These are phyloP conservation scores for Musa acuminata DNA, from an alignment of 176 grass and related monocot genomes.

Conservation along the genomic window DNA sequence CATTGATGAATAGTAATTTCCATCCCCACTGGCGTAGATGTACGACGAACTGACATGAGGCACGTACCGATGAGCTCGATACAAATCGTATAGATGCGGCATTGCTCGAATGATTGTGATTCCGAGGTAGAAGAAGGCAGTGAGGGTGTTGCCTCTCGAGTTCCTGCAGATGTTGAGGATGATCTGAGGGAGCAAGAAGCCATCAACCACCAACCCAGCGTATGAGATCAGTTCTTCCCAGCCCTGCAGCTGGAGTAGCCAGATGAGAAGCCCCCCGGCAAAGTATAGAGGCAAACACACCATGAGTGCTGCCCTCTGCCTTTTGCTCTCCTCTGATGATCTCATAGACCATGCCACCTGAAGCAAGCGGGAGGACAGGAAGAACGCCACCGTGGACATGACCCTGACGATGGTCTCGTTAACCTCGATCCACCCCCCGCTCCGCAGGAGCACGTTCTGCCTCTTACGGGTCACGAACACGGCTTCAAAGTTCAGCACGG, in stretches of 20 bases:
- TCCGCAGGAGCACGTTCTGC: neutral
- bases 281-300: constrained; percentile 26
- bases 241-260: neutral
- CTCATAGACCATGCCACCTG: constrained; percentile 22
- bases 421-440: constrained; percentile 16
- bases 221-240: neutral
- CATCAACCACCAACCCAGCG: constrained; percentile 1
- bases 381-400: constrained; percentile 40
- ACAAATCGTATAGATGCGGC: constrained; percentile 14
- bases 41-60: neutral
- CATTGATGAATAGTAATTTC: neutral
- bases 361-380: constrained; percentile 33
- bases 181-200: constrained; percentile 16
- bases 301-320: constrained; percentile 24
- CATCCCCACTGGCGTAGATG: neutral
- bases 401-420: constrained; percentile 41
- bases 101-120: neutral
- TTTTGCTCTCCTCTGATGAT: neutral
- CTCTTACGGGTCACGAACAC: constrained; percentile 30
- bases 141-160: constrained; percentile 1
- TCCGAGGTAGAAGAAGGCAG: constrained; percentile 9
- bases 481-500: constrained; percentile 37
- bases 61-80: neutral
- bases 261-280: constrained; percentile 11
- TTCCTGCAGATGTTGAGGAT: constrained; percentile 2